phyloP scores from a whole-genome alignment of 148 eudicot genomes.

The Chenopodium berlandieri region DNA sequence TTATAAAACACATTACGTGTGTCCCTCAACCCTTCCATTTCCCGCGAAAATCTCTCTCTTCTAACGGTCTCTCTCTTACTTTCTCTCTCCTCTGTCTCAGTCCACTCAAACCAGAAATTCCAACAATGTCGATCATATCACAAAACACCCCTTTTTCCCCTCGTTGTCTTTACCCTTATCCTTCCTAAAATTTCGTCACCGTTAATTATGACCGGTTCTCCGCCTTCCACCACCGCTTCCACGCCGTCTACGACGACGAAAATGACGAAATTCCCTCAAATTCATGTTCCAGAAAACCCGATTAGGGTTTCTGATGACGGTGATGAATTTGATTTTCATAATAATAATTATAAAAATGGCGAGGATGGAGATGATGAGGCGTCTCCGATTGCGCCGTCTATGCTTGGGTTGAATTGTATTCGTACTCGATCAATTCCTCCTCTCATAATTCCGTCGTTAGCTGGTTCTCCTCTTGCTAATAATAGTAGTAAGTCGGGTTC shows the following conservation, averaged over 20 bases:
- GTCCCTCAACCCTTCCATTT: slow-evolving; percentile 35
- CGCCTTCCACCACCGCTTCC: slow-evolving; percentile 10
- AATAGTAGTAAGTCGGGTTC: neutral
- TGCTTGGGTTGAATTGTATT: slow-evolving; percentile 62
- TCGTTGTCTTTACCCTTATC: neutral
- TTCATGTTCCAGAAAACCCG: slow-evolving; percentile 17
- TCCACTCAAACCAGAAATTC: slow-evolving; percentile 2
- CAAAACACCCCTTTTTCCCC: neutral
- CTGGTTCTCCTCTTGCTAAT: slow-evolving; percentile 22
- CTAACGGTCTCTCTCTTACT: slow-evolving; percentile 22
- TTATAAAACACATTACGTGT: slow-evolving; percentile 29
- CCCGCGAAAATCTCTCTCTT: slow-evolving; percentile 48
- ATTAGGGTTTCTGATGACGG: slow-evolving; percentile 3
- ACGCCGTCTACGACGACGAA: slow-evolving; percentile 20
- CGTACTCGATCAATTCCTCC: slow-evolving; percentile 59
- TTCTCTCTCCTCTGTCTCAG: slow-evolving; percentile 10
- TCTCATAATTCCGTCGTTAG: slow-evolving; percentile 32
- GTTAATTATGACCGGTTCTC: slow-evolving; percentile 36
- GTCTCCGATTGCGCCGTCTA: slow-evolving; percentile 47
- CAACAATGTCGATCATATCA: slow-evolving; percentile 6
- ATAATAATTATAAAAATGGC: neutral
- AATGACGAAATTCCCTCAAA: slow-evolving; percentile 41
- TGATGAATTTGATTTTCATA: slow-evolving; percentile 19
- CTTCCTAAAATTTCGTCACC: slow-evolving; percentile 5
- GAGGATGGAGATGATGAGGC: slow-evolving; percentile 27